Conservation (phyloP, 177 flowering plant species). For the Vitis hybrid region DNA sequence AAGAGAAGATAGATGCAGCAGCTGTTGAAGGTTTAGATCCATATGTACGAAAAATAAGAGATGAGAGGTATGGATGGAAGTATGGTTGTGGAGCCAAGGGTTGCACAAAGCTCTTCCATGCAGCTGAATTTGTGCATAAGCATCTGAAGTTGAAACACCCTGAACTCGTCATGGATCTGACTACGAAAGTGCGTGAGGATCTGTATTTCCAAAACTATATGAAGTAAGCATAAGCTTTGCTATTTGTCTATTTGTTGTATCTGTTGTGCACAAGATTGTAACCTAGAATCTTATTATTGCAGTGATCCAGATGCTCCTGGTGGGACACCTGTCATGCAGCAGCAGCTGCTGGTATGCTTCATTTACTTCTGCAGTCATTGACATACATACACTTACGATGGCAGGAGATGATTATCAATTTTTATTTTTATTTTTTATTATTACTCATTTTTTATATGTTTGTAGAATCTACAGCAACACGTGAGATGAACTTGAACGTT, state of each 20-base stretch:
- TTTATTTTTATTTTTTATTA: neutral
- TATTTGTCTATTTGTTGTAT: neutral
- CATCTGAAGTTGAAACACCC: constrained; percentile 93
- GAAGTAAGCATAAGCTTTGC: constrained; percentile 54
- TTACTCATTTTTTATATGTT: no score
- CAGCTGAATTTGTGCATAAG: constrained; percentile 82
- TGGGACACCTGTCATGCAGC: constrained; percentile 93
- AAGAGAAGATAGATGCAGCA: constrained; percentile 93
- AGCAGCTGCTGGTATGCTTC: constrained; percentile 57
- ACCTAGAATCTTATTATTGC: constrained; percentile 8
- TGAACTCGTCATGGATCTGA: constrained; percentile 79
- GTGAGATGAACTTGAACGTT: no score
- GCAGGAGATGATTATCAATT: neutral
- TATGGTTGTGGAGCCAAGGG: constrained; percentile 98
- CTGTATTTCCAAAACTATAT: constrained; percentile 93
- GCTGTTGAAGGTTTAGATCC: constrained; percentile 91
- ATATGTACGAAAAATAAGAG: constrained; percentile 89
- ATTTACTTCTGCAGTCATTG: neutral
- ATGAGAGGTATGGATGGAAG: constrained; percentile 99
- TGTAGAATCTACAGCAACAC: no score
- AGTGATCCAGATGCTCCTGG: constrained; percentile 98
- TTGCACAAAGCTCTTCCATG: constrained; percentile 90
- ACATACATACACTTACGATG: neutral
- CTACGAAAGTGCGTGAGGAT: constrained; percentile 93
- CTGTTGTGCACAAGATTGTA: neutral